Base-by-base conservation (phyloP, 768 basidiomycete species). In the Mycena indigotica region DNA sequence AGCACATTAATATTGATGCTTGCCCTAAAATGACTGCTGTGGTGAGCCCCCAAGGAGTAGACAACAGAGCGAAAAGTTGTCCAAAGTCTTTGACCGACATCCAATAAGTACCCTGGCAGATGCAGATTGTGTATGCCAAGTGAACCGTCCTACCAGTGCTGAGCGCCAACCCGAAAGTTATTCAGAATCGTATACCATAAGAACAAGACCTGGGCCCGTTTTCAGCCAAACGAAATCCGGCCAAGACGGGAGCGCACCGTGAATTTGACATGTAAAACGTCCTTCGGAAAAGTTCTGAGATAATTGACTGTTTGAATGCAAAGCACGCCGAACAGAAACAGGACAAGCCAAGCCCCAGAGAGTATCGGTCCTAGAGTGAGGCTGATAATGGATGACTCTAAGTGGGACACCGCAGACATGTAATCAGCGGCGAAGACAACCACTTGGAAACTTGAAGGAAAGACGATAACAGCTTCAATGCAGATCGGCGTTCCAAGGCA, bases 301-400 rank as follows among this genome's bases (percentile, higher is more conserved):
- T 62, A 62, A 24, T 52, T 55, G 41, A 62, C 40, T 4, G 53
- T 49, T 28, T 62, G 56, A 52, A 58, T 58, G 57, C 56, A 62
- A 16, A 23, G 52, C 12, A 62, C 5, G 23, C 61, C 57, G 19
- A 58, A 62, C 35, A 55, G 53, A 48, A 55, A 58, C 12, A 58
- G 44, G 15, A 51, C n/a, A 28, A 62, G 49, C 23, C 55, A 58
- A 2, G 57, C 57, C 8, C 57, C 61, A 25, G 21, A 38, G 35
- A 58, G 12, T 25, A 62, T 45, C 21, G 56, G 54, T 3, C 61
- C 57, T 1, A 58, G 30, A 19, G 45, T 60, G 17, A 60, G 29
- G 16, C 54, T 25, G 21, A 58, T 23, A n/a, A 13, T n/a, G 19
- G 10, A 19, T 26, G 30, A 50, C n/a, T n/a, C n/a, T n/a, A n/a